A percentile compares a stretch with the other conserved stretches of the same genome.
Evolutionary conservation across 1,139 yeast genomes (phyloP).

Genomic region (Pichia sp.): DNA sequence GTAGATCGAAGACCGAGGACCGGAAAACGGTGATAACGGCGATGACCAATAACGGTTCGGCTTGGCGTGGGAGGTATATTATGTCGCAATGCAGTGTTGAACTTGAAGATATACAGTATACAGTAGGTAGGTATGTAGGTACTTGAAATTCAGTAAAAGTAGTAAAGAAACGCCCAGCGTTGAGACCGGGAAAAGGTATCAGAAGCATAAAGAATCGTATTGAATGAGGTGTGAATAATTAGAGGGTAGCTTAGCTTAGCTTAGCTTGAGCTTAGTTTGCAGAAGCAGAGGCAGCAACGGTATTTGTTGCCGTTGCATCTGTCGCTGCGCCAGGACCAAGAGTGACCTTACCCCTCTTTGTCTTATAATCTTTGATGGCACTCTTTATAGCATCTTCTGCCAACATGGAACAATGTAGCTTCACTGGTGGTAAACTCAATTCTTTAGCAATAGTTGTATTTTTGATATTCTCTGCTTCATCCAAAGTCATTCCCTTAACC

Average conservation of each 20-base stretch:
- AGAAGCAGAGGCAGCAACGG: not conserved
- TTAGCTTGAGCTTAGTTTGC: not conserved
- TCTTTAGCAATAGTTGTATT: constrained; percentile 92
- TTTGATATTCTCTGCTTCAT: constrained; percentile 86
- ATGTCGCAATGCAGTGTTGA: no score
- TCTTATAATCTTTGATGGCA: constrained; percentile 89
- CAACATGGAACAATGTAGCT: constrained; percentile 95
- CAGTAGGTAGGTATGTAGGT: no score
- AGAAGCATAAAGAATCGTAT: no score
- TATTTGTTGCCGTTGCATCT: not conserved
- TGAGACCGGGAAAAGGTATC: no score
- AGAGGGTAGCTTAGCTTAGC: not conserved
- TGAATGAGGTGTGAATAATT: no score
- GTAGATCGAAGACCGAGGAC: no score
- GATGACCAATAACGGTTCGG: no score
- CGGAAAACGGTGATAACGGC: no score
- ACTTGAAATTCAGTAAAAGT: no score
- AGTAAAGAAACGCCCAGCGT: no score
- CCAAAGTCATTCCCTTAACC: constrained; percentile 90
- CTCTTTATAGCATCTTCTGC: constrained; percentile 98
- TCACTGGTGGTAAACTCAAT: constrained; percentile 91
- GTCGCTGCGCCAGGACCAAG: constrained; percentile 44
- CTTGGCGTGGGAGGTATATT: no score
- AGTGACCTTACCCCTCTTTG: constrained; percentile 58
- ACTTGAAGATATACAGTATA: no score